Base-by-base conservation (phyloP, 345 rosid species). In the Boechera stricta region DNA sequence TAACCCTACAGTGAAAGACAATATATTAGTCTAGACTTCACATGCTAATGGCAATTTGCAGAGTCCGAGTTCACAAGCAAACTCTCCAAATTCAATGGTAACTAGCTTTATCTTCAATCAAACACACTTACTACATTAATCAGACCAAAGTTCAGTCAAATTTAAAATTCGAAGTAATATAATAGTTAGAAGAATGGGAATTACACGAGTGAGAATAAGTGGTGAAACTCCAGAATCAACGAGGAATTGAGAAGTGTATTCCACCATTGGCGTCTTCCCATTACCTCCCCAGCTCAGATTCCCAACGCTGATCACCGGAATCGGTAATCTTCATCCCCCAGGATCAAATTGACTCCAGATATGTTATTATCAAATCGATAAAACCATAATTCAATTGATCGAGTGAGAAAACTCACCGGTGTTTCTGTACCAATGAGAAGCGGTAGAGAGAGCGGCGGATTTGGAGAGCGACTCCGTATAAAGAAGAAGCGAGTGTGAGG, bases 221-320 rank as follows among this genome's bases (percentile, higher is more conserved):
- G 95, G 89, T 33, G 93, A 73, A 60, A 93, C 60, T 64, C 88
- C 90, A 62, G 77, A 87, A 81, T 83, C 81, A 71, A 85, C 83
- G 49, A 89, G 79, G 26, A 33, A 66, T 9, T 57, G 77, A 1
- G 93, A 85, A 67, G 91, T 82, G 84, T 80, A 86, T 79, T 91
- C 92, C 63, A 85, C 95, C 98, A 91, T 91, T 10, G 98, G 95
- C n/a, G 97, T 93, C 89, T 93, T 93, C 67, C 98, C 97, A 61
- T 87, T 89, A 62, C 95, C 97, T 81, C 97, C 97, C 98, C 98
- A 93, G 8, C 91, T 91, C 79, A 93, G 77, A 80, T 93, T 93
- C 67, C 97, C 98, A 11, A 91, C 93, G 67, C 98, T 89, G 74
- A 89, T 93, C 76, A 91, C 97, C 39, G 95, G 95, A 75, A 93